Conservation (phyloP, 2,329 filamentous ascomycete species). For the Setomelanomma holmii region DNA sequence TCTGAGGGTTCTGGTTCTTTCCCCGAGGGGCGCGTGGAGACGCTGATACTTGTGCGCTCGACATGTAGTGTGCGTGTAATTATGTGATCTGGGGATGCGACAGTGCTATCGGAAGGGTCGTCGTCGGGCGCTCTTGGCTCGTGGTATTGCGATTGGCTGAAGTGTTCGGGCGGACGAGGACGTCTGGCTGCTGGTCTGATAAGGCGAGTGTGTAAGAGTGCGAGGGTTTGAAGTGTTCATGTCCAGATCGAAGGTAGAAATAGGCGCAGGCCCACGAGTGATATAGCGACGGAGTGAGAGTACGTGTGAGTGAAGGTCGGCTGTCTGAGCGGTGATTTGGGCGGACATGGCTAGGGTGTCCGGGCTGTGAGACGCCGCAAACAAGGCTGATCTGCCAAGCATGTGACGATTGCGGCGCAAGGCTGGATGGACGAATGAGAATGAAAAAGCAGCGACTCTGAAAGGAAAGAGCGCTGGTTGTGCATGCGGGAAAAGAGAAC, state of each 20-base stretch:
- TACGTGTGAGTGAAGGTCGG: conserved; percentile 11
- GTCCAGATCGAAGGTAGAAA: conserved; percentile 37
- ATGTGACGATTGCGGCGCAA: conserved; percentile 28
- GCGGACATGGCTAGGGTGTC: conserved; percentile 27
- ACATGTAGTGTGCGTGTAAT: conserved; percentile 34
- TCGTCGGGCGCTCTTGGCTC: conserved; percentile 29
- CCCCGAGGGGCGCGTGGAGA: conserved; percentile 44
- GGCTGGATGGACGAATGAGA: conserved; percentile 15
- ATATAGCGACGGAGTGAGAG: conserved; percentile 15
- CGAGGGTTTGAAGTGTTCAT: conserved; percentile 42
- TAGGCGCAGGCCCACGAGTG: conserved; percentile 28
- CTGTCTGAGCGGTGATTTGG: conserved; percentile 25
- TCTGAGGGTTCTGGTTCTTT: conserved; percentile 41
- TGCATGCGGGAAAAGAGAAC: too few species aligned
- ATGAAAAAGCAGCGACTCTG: background rate
- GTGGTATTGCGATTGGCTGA: conserved; percentile 17
- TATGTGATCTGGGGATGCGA: conserved; percentile 9
- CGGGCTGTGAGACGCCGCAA: conserved; percentile 24
- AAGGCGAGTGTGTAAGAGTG: conserved; percentile 26
- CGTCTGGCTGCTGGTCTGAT: conserved; percentile 25
- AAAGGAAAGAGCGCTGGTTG: background rate
- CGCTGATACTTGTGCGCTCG: conserved; percentile 38
- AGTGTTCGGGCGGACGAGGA: conserved; percentile 32
- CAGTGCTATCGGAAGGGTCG: conserved; percentile 34
- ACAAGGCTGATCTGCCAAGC: conserved; percentile 21